Conservation (phyloP, 805 yeast species). For the Wickerhamiella siamensis region DNA sequence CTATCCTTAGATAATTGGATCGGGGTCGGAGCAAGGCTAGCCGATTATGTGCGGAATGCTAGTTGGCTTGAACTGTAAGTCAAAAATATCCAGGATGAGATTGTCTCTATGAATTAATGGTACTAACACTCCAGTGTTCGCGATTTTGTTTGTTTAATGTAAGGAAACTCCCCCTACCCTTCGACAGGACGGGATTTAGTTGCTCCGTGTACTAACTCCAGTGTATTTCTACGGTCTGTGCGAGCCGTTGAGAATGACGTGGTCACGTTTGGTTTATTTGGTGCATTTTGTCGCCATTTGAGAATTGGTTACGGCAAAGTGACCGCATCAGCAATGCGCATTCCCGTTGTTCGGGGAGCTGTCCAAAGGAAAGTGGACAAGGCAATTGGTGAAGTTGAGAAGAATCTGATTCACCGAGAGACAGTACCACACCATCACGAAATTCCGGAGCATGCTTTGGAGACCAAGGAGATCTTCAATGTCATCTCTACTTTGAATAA, state of each 20-base stretch:
- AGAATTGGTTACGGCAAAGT: constrained; percentile 7
- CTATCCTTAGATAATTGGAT: too few relatives aligned
- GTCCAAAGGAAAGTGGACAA: constrained; percentile 47
- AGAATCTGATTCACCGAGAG: constrained; percentile 42
- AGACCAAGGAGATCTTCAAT: constrained; percentile 31
- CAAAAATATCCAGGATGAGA: too few relatives aligned
- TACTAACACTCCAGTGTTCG: not conserved
- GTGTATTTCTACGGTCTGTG: constrained; percentile 8
- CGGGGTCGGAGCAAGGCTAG: too few relatives aligned
- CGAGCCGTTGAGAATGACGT: constrained; percentile 10
- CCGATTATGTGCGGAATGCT: not conserved
- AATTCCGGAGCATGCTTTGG: constrained; percentile 50
- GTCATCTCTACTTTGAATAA: constrained; percentile 33
- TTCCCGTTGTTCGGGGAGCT: constrained; percentile 41
- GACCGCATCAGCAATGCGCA: constrained; percentile 19
- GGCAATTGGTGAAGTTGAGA: constrained; percentile 38
- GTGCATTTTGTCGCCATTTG: constrained; percentile 9
- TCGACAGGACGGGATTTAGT: too few relatives aligned
- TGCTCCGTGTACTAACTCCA: not conserved
- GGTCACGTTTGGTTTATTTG: constrained; percentile 16
- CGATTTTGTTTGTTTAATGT: constrained; percentile 2
- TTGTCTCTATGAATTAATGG: not conserved
- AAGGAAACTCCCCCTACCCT: not conserved
- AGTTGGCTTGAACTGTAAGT: not conserved
- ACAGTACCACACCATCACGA: constrained; percentile 19